Base-by-base conservation (phyloP, 1,284 basidiomycete genomes). In the Rhodotorula sp. region DNA sequence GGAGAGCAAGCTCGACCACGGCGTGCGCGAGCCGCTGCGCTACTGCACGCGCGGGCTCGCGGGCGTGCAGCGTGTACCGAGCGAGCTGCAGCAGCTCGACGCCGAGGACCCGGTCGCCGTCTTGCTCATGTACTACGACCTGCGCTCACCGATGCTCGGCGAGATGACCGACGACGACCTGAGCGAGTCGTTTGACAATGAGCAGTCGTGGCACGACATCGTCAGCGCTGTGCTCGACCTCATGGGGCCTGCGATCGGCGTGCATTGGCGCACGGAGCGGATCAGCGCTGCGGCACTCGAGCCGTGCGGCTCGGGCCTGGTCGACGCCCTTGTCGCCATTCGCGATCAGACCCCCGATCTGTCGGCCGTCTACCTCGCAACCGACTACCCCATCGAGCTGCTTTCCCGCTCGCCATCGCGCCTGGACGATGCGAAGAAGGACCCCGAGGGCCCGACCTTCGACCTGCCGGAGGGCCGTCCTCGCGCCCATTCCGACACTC, bases 181-280 rank as follows among this genome's bases (percentile, higher is more conserved):
- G 16, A 48, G 45, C 16, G 25, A 21, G 42, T 25, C 55, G 16
- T 61, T 61, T 17, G 7, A 17, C 10, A 42, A 61, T 45, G 21
- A 48, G 21, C 8, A 5, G 23, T 21, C 48, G 19, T 80, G 78
- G 78, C 61, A 52, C 16, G 55, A 59, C 16, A 23, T 79, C n/a
- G 77, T 77, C 14, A 14, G 65, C 21, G 25, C 34, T n/a, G 48
- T 41, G 21, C 41, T 79, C 55, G 54, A 67, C 14, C 16, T 44
- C 10, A 13, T 57, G 23, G 58, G 64, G 5, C 73, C 74, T 12
- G 75, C 71, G 46, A 61, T 76, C 25, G 78, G 73, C 3, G 68
- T 79, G 19, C 79, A 80, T 56, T 80, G 79, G 79, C 66, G 79
- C 9, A 77, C 77, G 27, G 79, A 80, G 48, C 76, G 72, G 0